Base-by-base conservation (phyloP, 2,329 filamentous ascomycete genomes). In the Fusarium longipes region DNA sequence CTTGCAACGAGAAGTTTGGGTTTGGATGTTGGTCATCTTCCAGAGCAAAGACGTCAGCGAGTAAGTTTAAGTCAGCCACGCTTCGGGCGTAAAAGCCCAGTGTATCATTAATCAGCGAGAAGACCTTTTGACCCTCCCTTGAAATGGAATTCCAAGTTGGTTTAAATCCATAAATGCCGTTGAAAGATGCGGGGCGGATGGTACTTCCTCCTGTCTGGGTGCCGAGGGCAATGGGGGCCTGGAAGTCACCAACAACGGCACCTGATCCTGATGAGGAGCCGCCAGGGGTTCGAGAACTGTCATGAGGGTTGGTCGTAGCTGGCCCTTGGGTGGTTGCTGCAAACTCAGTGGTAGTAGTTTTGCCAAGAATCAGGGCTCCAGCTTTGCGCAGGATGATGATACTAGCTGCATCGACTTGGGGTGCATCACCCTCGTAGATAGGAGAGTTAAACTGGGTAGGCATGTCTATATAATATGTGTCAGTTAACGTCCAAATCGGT, bases 231-330 rank as follows among this genome's bases (percentile, higher is more conserved):
- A 90, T 71, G 0, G 87, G 84, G 0, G 82, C 83, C 64, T 90
- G 87, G 45, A 85, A 83, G 60, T 90, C 88, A 5, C 79, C 88
- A 2, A 91, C 87, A 0, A 86, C 87, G 0, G 88, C 87, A 1
- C 81, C 88, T 1, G 87, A 89, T 0, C 89, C 88, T 0, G 86
- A 87, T 0, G 87, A 89, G 0, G 87, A 90, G n/a, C 88, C 88
- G 2, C 88, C 88, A 0, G 88, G 87, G 0, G 87, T 90, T 1
- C 90, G 82, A 0, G 80, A 83, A 2, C 79, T 74, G 70, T 91
- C 89, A 58, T 91, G 91, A 0, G 88, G 85, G 67, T 91, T 91
- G 3, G 76, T 72, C 0, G 86, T 87, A 35, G 79, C 77, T 0
- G 82, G 79, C 0, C 86, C 86, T 8, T 77, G 71, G 0, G 78